phyloP scores from a whole-genome alignment of 2,329 filamentous ascomycete species.

The Curvularia spicifera region DNA sequence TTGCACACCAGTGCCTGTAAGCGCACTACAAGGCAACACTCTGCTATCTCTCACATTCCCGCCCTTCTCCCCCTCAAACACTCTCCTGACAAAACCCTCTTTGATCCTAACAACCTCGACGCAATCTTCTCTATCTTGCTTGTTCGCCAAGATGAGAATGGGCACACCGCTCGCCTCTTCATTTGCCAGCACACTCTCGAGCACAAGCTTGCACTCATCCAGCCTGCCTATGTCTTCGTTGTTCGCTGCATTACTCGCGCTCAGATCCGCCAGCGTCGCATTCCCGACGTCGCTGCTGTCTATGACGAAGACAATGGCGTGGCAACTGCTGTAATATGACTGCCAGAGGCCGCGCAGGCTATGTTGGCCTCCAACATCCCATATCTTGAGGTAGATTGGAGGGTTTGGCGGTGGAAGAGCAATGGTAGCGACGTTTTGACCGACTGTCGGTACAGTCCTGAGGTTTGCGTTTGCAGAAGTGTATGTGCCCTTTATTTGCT shows the following conservation, averaged over 20 bases:
- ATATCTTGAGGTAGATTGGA: constrained; percentile 97
- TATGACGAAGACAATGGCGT: constrained; percentile 97
- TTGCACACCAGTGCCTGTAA: constrained; percentile 81
- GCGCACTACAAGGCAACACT: constrained; percentile 88
- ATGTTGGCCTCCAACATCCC: constrained; percentile 96
- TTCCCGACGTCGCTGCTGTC: constrained; percentile 94
- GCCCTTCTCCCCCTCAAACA: constrained; percentile 93
- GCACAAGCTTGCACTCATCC: constrained; percentile 85
- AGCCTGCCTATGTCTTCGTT: constrained; percentile 63
- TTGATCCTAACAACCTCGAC: constrained; percentile 98
- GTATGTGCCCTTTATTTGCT: constrained; percentile 92
- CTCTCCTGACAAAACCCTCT: constrained; percentile 91
- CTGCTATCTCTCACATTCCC: constrained; percentile 85
- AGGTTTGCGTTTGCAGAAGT: constrained; percentile 69
- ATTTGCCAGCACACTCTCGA: constrained; percentile 88
- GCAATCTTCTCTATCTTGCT: constrained; percentile 96
- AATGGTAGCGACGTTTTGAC: constrained; percentile 94
- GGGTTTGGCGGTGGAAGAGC: constrained; percentile 65
- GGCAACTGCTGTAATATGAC: constrained; percentile 90
- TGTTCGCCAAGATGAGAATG: constrained; percentile 90
- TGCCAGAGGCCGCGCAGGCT: constrained; percentile 91
- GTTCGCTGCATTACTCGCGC: constrained; percentile 39
- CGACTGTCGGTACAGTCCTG: constrained; percentile 94
- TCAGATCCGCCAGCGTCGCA: constrained; percentile 67
- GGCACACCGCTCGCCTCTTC: constrained; percentile 90